phyloP scores from a whole-genome alignment of 305 asterid genomes.

The Caryopteris hybrid region DNA sequence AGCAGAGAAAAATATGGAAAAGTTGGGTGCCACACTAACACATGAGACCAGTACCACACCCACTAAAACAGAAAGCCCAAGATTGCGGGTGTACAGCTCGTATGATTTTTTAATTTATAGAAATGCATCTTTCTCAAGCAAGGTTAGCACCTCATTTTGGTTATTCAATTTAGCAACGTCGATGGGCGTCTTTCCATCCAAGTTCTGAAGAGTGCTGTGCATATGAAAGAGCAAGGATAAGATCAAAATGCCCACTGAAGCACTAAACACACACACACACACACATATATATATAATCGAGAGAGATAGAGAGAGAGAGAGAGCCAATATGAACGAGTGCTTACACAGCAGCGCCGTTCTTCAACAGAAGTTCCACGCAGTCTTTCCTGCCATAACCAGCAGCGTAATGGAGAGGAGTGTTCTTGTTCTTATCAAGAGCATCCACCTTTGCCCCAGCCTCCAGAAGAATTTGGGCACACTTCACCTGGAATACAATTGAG shows the following conservation, averaged over 20 bases:
- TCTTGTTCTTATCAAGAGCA: slow-evolving; percentile 91
- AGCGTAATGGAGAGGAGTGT: slow-evolving; percentile 97
- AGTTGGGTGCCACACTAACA: slow-evolving; percentile 19
- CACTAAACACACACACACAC: neutral
- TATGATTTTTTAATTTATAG: slow-evolving; percentile 36
- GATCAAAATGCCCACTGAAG: neutral
- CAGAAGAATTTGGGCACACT: slow-evolving; percentile 84
- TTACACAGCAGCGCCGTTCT: slow-evolving; percentile 98
- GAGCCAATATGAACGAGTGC: slow-evolving; percentile 4
- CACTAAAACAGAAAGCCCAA: slow-evolving; percentile 11
- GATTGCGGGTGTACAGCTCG: slow-evolving; percentile 12
- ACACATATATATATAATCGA: no score
- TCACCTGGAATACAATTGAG: slow-evolving; percentile 42
- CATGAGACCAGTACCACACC: slow-evolving; percentile 15
- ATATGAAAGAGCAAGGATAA: neutral
- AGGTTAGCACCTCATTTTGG: slow-evolving; percentile 76
- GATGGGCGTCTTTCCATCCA: slow-evolving; percentile 98
- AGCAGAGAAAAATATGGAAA: slow-evolving; percentile 22
- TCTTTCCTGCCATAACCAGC: slow-evolving; percentile 97
- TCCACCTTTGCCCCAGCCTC: slow-evolving; percentile 98
- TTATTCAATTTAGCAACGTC: slow-evolving; percentile 92
- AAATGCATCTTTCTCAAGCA: slow-evolving; percentile 95
- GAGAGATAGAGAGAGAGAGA: neutral
- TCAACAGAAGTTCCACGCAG: slow-evolving; percentile 83
- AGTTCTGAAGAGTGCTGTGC: slow-evolving; percentile 87